phyloP scores from a whole-genome alignment of 2,329 filamentous ascomycete genomes.

The Penicillium sp. region DNA sequence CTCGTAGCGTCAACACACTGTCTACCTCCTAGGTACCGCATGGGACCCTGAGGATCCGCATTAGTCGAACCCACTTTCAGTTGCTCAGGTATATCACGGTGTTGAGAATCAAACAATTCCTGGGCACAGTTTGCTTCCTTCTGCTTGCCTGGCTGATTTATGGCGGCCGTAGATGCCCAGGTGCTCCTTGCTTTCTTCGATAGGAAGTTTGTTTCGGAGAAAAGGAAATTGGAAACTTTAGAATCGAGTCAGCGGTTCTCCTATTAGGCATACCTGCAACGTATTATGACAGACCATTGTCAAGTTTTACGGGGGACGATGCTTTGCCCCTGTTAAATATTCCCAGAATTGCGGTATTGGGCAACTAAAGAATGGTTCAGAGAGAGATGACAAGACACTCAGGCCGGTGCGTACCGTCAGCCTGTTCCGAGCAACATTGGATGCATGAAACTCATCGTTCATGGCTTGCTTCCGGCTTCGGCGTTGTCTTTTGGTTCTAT shows the following conservation, averaged over 20 bases:
- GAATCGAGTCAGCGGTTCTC: neutral
- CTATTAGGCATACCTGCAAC: neutral
- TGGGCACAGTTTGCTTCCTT: neutral
- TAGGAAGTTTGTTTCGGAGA: conserved; percentile 26
- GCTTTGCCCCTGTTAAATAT: conserved; percentile 39
- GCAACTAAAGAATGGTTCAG: conserved; percentile 23
- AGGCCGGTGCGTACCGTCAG: conserved; percentile 48
- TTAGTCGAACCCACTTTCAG: neutral
- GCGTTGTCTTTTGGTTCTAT: conserved; percentile 25
- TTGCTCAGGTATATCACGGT: neutral
- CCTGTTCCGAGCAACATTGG: conserved; percentile 52
- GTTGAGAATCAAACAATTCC: neutral
- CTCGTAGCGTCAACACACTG: neutral
- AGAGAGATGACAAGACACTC: neutral
- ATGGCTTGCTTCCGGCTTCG: conserved; percentile 40
- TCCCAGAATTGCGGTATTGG: conserved; percentile 21
- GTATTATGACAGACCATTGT: conserved; percentile 14
- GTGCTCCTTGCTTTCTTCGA: neutral
- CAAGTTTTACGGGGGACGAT: conserved; percentile 30
- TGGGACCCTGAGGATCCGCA: neutral
- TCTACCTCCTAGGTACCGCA: neutral
- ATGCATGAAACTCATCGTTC: conserved; percentile 57
- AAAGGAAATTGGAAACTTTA: conserved; percentile 18
- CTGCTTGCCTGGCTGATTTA: neutral
- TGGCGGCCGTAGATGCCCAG: too few species aligned